Evolutionary conservation across 768 basidiomycete genomes (phyloP).

Genomic region (Mycena pura): DNA sequence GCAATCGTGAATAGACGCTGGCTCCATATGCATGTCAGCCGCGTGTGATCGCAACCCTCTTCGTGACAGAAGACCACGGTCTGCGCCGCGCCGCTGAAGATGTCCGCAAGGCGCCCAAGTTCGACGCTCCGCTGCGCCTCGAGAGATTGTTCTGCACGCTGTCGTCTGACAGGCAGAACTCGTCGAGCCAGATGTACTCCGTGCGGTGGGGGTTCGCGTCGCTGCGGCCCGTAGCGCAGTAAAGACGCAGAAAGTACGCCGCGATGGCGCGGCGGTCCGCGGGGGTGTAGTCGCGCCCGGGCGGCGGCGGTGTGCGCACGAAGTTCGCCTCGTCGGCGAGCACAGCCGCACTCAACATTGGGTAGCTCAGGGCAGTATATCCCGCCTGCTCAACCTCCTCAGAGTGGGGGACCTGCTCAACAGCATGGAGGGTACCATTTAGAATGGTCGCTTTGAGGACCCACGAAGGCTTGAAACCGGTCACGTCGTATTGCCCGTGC

Average conservation of each 20-base stretch:
- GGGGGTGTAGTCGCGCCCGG: background rate
- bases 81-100: constrained; percentile 16
- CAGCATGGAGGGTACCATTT: background rate
- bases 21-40: constrained; percentile 19
- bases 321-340: background rate
- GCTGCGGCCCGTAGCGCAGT: background rate
- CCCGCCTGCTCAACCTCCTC: background rate
- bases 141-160: background rate
- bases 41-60: constrained; percentile 20
- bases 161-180: constrained; percentile 12
- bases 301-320: background rate
- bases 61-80: constrained; percentile 26
- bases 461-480: background rate
- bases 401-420: background rate
- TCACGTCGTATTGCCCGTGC: background rate
- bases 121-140: background rate
- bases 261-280: background rate
- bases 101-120: constrained; percentile 23
- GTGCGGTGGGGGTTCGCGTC: background rate
- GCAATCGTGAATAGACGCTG: constrained; percentile 16
- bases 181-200: constrained; percentile 18
- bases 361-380: background rate
- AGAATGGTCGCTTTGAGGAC: background rate
- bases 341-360: background rate
- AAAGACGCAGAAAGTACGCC: background rate